A percentile compares a stretch with the other conserved stretches of the same genome.
Evolutionary conservation across 371 early-diverging fungal genomes (phyloP).

Genomic region (Zychaea mexicana): DNA sequence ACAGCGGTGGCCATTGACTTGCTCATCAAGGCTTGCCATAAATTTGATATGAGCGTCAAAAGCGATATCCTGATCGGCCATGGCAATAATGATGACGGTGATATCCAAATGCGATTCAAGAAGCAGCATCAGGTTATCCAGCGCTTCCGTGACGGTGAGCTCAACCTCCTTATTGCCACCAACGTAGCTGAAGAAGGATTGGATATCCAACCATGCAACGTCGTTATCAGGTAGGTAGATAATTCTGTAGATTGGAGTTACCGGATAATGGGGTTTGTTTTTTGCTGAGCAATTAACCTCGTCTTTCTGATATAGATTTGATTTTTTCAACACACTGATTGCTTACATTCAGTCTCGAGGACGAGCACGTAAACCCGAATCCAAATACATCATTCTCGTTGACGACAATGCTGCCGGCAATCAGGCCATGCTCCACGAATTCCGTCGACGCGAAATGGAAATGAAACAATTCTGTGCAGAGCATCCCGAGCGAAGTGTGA

Average conservation of each 20-base stretch:
- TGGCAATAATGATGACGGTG: slow-evolving; percentile 47
- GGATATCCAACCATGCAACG: slow-evolving; percentile 93
- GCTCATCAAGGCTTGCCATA: slow-evolving; percentile 45
- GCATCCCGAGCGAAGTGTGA: slow-evolving; percentile 48
- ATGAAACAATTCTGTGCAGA: slow-evolving; percentile 56
- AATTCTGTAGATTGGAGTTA: no score
- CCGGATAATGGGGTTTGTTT: no score
- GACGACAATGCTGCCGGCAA: slow-evolving; percentile 48
- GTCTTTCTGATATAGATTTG: no score
- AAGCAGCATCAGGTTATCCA: slow-evolving; percentile 69
- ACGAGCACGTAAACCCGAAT: slow-evolving; percentile 79
- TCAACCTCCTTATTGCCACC: slow-evolving; percentile 89
- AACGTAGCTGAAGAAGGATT: slow-evolving; percentile 97
- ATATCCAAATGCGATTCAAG: slow-evolving; percentile 61
- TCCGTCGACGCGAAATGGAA: slow-evolving; percentile 48
- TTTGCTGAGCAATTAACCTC: no score
- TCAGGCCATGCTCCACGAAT: slow-evolving; percentile 32
- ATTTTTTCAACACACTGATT: slow-evolving; percentile 72
- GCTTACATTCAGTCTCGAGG: slow-evolving; percentile 94
- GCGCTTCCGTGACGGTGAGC: slow-evolving; percentile 68
- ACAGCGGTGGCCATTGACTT: slow-evolving; percentile 68
- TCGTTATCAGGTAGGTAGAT: slow-evolving; percentile 89
- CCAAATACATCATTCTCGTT: slow-evolving; percentile 75
- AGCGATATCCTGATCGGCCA: slow-evolving; percentile 75
- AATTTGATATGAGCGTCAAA: slow-evolving; percentile 42